Base-by-base conservation (phyloP, 192 early-diverging fungal species). In the Funneliformis mosseae region DNA sequence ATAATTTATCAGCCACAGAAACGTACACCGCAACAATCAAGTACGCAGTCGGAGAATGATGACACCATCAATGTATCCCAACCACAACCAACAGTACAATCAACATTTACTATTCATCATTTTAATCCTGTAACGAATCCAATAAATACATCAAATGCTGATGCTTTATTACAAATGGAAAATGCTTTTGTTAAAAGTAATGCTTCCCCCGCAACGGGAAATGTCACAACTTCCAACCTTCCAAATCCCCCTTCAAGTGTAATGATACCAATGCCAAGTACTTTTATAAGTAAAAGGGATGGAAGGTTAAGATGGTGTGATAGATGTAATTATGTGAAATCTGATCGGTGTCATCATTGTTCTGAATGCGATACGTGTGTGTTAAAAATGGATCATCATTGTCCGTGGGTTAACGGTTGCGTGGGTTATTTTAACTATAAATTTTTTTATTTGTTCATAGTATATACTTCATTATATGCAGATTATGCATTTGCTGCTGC, bases 321-420 rank as follows among this genome's bases (percentile, higher is more conserved):
- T 16, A 66, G 14, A 14, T 90, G 89, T 61, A 74, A 83, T 48
- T 80, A 86, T 25, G 83, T 82, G 82, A 90, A 88, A 33, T 87
- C 89, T 7, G 89, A 90, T 67, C 83, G 89, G 21, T 84, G 86
- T 62, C 89, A 90, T 76, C 89, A 90, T 63, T 90, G 89, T 74
- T 81, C 84, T 33, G 85, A 84, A 25, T 90, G 89, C 77, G 82
- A 84, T 63, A 62, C 68, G 10, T 90, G 89, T 73, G 87, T 90
- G 11, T 77, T 90, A 39, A 83, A 84, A 73, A 90, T 90, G 89
- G 89, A 90, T 79, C 89, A 90, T 69, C 85, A 86, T 45, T 86
- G 85, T 46, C 85, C 83, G 55, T 86, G 85, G 89, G 86, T 88
- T 16, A 87, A 86, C 73, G 84, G 86, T 23, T 90, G 87, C 61